Evolutionary conservation across 768 basidiomycete genomes (phyloP), one percentile per base, ranked within the genome.

Genomic region (Lyophyllum decastes): DNA sequence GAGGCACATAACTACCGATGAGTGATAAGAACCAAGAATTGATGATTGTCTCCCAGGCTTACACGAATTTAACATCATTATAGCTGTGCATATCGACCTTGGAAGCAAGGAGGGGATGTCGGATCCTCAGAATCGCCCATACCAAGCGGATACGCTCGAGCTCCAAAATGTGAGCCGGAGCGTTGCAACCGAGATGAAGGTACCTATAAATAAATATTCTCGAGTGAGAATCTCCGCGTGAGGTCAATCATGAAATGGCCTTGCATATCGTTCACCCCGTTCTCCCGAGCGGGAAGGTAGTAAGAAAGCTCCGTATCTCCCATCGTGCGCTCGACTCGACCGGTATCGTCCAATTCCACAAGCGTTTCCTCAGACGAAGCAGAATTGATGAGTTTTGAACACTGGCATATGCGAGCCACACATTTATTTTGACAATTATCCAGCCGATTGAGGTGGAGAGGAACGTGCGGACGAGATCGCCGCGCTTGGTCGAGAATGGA

Each of bases 181-280:
- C 82, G 34, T 65, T 69, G 70, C 91, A 85, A 1, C 86, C 87
- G 35, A 94, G 74, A 67, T 92, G 90, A 41, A 94, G 74, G 68
- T 93, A 93, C 92, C 91, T 94, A 52, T 43, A 49, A 25, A 54
- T 47, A 51, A 25, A 33, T 34, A 49, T 30, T 30, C 24, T 25
- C 10, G 7, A 41, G 27, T 41, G 49, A 55, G 52, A 21, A 35
- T 14, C 2, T 40, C 30, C 24, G 48, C 40, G 40, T 54, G 30
- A 25, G 25, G 17, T 53, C 21, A 16, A 17, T 30, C n/a, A 43
- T 25, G 34, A 57, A 25, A 41, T 47, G 7, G 17, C 34, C 38
- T 68, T 84, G 92, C 92, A 95, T 94, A 68, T 95, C 92, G 64
- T 95, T 95, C 33, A 94, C 92, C 4, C 90, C 90, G 52, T 77